phyloP scores from a whole-genome alignment of 2,329 filamentous ascomycete genomes.

The Purpureocillium takamizusanense region DNA sequence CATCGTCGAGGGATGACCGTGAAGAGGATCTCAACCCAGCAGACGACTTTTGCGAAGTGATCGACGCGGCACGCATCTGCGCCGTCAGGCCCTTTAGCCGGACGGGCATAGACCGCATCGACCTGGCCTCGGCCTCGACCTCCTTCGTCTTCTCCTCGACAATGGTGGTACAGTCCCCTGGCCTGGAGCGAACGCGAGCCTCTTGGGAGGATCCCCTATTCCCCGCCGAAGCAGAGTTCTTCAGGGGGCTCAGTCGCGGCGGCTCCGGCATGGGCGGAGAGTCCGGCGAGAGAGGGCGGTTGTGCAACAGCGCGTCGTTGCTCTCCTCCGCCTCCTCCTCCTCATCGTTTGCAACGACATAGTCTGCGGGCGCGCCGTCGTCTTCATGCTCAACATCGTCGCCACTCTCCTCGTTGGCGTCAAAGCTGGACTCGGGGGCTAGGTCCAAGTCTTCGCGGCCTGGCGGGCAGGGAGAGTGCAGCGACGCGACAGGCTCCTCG shows the following conservation, averaged over 20 bases:
- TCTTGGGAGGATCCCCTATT: constrained; percentile 28
- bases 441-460: constrained; percentile 8
- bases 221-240: constrained; percentile 40
- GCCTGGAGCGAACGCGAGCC: constrained; percentile 18
- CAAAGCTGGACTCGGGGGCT: constrained; percentile 14
- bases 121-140: constrained; percentile 18
- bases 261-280: constrained; percentile 38
- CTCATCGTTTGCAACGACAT: constrained; percentile 27
- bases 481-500: constrained; percentile 17
- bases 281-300: constrained; percentile 17
- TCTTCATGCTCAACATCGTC: constrained; percentile 37
- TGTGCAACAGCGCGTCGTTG: constrained; percentile 20
- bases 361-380: constrained; percentile 32
- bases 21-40: constrained; percentile 16
- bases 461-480: constrained; percentile 19
- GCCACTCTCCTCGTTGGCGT: constrained; percentile 18
- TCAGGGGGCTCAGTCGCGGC: constrained; percentile 41
- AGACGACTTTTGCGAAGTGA: background rate
- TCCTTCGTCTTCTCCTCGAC: constrained; percentile 39
- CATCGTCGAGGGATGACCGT: constrained; percentile 23
- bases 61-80: too few relatives aligned
- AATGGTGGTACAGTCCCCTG: constrained; percentile 34
- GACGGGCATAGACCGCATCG: constrained; percentile 19
- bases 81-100: constrained; percentile 1
- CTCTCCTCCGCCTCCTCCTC: constrained; percentile 35